These are phyloP conservation scores for Pulveroboletus sp. DNA, from an alignment of 768 basidiomycete genomes.

Conservation along the genomic window DNA sequence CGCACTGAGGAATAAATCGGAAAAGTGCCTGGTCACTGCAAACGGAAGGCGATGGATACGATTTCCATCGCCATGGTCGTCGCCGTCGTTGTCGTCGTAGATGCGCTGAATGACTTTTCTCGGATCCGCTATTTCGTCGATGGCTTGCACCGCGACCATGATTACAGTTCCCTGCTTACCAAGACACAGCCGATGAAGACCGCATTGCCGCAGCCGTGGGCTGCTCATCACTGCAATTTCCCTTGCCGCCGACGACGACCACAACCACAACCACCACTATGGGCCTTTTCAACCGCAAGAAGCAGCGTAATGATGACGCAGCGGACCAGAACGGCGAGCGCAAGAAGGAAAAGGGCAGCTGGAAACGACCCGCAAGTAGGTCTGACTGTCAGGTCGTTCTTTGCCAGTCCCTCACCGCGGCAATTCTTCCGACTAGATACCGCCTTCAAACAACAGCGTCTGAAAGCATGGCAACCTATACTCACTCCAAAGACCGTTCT, in stretches of 20 bases:
- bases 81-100: slow-evolving; percentile 29
- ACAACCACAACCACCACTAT: slow-evolving; percentile 32
- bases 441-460: slow-evolving; percentile 97
- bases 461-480: slow-evolving; percentile 99
- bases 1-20: slow-evolving; percentile 35
- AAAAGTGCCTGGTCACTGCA: slow-evolving; percentile 45
- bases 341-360: slow-evolving; percentile 82
- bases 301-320: slow-evolving; percentile 28
- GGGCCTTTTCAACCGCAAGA: slow-evolving; percentile 58
- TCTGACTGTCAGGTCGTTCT: slow-evolving; percentile 13
- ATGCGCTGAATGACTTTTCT: slow-evolving; percentile 45
- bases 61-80: neutral
- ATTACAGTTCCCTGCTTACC: slow-evolving; percentile 11
- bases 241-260: neutral
- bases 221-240: neutral
- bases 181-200: neutral
- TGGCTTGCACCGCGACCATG: slow-evolving; percentile 52
- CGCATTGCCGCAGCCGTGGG: slow-evolving; percentile 5
- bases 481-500: slow-evolving; percentile 96
- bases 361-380: slow-evolving; percentile 79
- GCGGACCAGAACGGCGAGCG: slow-evolving; percentile 43
- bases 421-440: slow-evolving; percentile 55
- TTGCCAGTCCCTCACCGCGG: slow-evolving; percentile 13
- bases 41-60: slow-evolving; percentile 31
- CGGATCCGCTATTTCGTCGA: slow-evolving; percentile 49